These are phyloP conservation scores for Boechera stricta DNA, from an alignment of 345 rosid genomes.

Conservation along the genomic window DNA sequence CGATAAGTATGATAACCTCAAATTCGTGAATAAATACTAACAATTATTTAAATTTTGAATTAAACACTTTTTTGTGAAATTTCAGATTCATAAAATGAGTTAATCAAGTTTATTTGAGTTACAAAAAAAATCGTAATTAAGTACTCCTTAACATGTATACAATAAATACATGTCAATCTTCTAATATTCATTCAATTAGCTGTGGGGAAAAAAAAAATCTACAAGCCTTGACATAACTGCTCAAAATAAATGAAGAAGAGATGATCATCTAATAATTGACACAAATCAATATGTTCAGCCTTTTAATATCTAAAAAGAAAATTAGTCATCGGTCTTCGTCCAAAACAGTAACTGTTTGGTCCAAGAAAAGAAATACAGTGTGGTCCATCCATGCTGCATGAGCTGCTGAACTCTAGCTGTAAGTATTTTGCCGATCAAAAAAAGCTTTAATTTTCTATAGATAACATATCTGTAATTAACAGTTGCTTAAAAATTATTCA, in stretches of 20 bases:
- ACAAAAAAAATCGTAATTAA: background rate
- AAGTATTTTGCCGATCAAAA: background rate
- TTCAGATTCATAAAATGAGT: background rate
- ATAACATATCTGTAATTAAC: background rate
- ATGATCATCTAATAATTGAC: conserved; percentile 7
- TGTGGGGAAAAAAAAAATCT: background rate
- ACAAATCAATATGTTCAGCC: background rate
- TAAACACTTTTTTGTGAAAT: no score
- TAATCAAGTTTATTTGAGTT: background rate
- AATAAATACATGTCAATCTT: conserved; percentile 6
- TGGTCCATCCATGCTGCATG: conserved; percentile 8
- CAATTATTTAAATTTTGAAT: no score
- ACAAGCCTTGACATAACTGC: conserved; percentile 9
- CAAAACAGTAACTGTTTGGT: conserved; percentile 17
- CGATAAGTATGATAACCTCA: no score
- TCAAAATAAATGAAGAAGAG: background rate
- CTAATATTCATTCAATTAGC: background rate
- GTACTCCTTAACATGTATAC: background rate
- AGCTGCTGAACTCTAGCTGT: background rate
- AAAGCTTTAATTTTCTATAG: background rate
- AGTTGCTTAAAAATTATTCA: background rate
- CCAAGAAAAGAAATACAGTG: background rate
- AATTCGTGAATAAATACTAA: no score
- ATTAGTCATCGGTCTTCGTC: background rate
- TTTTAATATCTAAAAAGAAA: background rate